These are phyloP conservation scores for Tolypocladium sp. DNA, from an alignment of 2,329 filamentous ascomycete species.

Conservation along the genomic window DNA sequence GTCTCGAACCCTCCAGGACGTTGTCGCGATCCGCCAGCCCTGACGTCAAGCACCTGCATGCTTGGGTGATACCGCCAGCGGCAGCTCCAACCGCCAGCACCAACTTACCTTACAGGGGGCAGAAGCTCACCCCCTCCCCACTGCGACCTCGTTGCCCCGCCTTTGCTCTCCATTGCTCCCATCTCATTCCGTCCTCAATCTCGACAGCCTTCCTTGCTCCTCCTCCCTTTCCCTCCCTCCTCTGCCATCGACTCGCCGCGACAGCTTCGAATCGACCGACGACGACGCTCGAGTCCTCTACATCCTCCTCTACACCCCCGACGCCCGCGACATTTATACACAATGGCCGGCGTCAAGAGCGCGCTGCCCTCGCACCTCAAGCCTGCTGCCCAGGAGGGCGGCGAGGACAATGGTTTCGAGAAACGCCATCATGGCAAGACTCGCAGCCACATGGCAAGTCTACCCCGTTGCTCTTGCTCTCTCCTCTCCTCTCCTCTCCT, in stretches of 20 bases:
- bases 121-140: not conserved
- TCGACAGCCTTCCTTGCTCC: not conserved
- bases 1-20: not conserved
- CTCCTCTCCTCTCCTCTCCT: not conserved
- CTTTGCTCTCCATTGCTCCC: not conserved
- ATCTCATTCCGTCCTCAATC: not conserved
- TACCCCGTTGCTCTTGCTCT: slow-evolving; percentile 1
- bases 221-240: not conserved
- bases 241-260: not conserved
- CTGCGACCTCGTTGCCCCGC: not conserved
- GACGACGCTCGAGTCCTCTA: not conserved
- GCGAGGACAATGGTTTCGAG: slow-evolving; percentile 40
- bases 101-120: not conserved
- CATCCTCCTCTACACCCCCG: not conserved
- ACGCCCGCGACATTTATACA: slow-evolving; percentile 11
- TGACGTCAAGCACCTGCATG: not conserved
- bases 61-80: not conserved
- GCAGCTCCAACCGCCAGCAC: not conserved
- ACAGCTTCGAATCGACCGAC: not conserved
- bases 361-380: slow-evolving; percentile 81
- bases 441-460: slow-evolving; percentile 74
- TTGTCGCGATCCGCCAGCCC: not conserved
- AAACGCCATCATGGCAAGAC: slow-evolving; percentile 75
- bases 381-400: slow-evolving; percentile 38
- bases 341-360: slow-evolving; percentile 66